These are phyloP conservation scores for Scopulariopsis brevicaulis DNA, from an alignment of 2,329 filamentous ascomycete species.

Conservation along the genomic window DNA sequence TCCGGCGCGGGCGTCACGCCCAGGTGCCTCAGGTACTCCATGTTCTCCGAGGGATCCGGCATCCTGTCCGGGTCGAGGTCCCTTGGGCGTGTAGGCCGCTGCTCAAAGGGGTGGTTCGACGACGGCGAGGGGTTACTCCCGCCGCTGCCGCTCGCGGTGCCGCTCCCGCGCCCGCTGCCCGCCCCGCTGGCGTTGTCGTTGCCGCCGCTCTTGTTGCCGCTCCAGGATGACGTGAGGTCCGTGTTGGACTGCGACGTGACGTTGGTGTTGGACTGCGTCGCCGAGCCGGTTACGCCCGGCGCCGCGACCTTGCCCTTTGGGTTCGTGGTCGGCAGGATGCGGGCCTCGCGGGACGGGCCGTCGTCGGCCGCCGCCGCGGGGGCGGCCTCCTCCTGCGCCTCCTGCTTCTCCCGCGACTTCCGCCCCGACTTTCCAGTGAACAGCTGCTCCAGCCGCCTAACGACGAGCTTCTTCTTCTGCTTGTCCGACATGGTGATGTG, in stretches of 20 bases:
- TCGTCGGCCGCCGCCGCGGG: constrained; percentile 4
- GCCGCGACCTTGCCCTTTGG: constrained; percentile 26
- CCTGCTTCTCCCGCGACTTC: constrained; percentile 10
- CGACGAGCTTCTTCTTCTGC: constrained; percentile 66
- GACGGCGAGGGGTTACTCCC: constrained; percentile 27
- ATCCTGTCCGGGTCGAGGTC: constrained; percentile 71
- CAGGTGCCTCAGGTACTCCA: constrained; percentile 68
- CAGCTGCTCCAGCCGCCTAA: constrained; percentile 65
- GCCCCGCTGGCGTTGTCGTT: not conserved
- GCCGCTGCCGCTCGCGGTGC: constrained; percentile 19
- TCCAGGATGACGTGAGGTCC: not conserved
- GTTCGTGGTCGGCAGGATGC: constrained; percentile 25
- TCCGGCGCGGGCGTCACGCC: constrained; percentile 47
- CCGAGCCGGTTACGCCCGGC: constrained; percentile 26
- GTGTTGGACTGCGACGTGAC: constrained; percentile 23
- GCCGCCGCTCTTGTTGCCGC: not conserved
- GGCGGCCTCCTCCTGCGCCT: constrained; percentile 8
- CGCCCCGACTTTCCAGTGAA: constrained; percentile 56
- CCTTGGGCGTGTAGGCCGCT: constrained; percentile 64
- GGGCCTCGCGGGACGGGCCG: constrained; percentile 30
- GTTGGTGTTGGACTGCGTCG: constrained; percentile 35
- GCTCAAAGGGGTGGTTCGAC: constrained; percentile 40
- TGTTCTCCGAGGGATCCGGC: constrained; percentile 65
- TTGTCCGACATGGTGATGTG: constrained; percentile 55
- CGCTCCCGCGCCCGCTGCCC: constrained; percentile 8